phyloP scores from a whole-genome alignment of 139 green algal species.

The Diplosphaera chodatii region DNA sequence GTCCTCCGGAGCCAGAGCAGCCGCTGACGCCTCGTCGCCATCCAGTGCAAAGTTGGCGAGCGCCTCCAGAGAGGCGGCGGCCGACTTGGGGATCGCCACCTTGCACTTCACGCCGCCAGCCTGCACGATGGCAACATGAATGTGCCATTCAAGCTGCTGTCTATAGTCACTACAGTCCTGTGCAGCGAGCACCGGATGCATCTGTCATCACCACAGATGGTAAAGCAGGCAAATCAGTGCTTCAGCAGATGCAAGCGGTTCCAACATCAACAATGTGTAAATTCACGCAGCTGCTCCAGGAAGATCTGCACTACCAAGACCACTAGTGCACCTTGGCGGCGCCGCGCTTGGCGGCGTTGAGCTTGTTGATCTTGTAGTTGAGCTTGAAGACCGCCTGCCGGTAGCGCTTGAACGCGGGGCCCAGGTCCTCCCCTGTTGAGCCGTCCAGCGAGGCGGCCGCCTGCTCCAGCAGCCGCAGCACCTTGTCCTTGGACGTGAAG shows the following conservation, averaged over 20 bases:
- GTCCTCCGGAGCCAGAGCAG: background rate
- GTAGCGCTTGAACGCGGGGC: conserved; percentile 9
- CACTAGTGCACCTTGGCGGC: background rate
- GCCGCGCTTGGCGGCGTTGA: background rate
- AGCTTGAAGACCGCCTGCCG: conserved; percentile 19
- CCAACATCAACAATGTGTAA: too few relatives aligned
- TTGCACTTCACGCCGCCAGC: background rate
- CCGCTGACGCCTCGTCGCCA: background rate
- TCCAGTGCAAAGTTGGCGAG: background rate
- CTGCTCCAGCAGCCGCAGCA: conserved; percentile 1
- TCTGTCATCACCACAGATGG: too few relatives aligned
- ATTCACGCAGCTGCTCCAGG: too few relatives aligned
- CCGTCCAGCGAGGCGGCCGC: background rate
- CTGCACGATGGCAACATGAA: background rate
- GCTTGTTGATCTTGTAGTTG: conserved; percentile 26
- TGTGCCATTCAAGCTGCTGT: too few relatives aligned
- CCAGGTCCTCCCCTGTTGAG: background rate
- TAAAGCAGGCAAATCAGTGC: too few relatives aligned
- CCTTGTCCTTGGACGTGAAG: background rate
- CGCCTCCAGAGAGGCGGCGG: background rate
- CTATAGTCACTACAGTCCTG: too few relatives aligned
- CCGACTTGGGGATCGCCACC: background rate
- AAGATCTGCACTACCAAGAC: too few relatives aligned
- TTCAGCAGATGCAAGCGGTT: too few relatives aligned
- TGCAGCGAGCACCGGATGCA: too few relatives aligned